These are phyloP conservation scores for Beauveria sp. DNA, from an alignment of 2,329 filamentous ascomycete genomes.

Conservation along the genomic window DNA sequence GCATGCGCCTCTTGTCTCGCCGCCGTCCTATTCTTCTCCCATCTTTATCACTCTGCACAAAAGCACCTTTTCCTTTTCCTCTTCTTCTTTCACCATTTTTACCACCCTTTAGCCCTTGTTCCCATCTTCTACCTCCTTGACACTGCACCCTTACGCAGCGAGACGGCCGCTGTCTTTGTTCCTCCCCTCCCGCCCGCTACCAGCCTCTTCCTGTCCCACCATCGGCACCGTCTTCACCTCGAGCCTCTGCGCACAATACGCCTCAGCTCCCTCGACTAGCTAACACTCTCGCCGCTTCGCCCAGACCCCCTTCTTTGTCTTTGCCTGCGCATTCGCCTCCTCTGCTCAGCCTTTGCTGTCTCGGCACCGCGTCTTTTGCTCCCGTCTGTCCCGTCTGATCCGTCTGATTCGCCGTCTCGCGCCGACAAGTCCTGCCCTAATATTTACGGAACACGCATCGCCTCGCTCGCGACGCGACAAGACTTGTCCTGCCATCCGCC, in stretches of 20 bases:
- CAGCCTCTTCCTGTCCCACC: conserved; percentile 8
- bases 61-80: not conserved
- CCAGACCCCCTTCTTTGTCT: not conserved
- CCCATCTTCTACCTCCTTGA: not conserved
- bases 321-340: not conserved
- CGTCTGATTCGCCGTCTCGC: not conserved
- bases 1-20: conserved; percentile 6
- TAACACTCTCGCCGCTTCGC: not conserved
- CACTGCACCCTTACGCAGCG: not conserved
- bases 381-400: not conserved
- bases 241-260: not conserved
- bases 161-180: conserved; percentile 8
- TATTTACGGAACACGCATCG: not conserved
- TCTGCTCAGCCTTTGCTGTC: not conserved
- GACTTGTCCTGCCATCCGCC: not conserved
- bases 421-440: not conserved
- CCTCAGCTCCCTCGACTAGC: not conserved
- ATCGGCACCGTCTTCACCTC: not conserved
- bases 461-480: not conserved
- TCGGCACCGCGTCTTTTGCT: not conserved
- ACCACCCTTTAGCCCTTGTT: not conserved
- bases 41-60: conserved; percentile 1
- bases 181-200: conserved; percentile 4
- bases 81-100: not conserved
- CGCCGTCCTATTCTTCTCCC: conserved; percentile 5